Base-by-base conservation (phyloP, 2,329 filamentous ascomycete species). In the Phialocephala sp. region DNA sequence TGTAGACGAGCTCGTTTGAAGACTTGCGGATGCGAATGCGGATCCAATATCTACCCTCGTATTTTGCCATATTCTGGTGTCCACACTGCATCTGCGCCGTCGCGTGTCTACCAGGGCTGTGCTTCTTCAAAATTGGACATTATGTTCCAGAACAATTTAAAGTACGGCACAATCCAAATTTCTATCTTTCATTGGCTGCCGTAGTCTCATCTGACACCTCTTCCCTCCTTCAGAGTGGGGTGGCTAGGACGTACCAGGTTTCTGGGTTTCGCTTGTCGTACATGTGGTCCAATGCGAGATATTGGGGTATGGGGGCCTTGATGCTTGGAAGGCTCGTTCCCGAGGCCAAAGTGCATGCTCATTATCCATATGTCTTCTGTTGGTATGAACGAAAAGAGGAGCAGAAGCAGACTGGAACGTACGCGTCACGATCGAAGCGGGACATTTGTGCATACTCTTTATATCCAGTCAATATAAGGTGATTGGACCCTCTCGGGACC, bases 181-280 rank as follows among this genome's bases (percentile, higher is more conserved):
- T 50, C 20, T 35, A 54, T 18, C 50, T 35, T 14, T 12, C 50
- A 54, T 54, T 35, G 24, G 27, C 22, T 54, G 22, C 11, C 24
- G 11, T 22, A 15, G 18, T 27, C 50, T 54, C 50, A 54, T 54
- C 50, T 54, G 50, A 54, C 27, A 35, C n/a, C 24, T 32, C 22
- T 14, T 27, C 32, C 8, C 6, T 15, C 18, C 5, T 47, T 22
- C 15, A n/a, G 18, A 18, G 9, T 47, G 8, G 2, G 15, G 12
- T 22, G n/a, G 11, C 20, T 47, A 15, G 43, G 43, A 32, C 18
- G 43, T 54, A 32, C 50, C 50, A 32, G 22, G 18, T 54, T 14
- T 54, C 27, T n/a, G 24, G 24, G 50, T 35, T n/a, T 54, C 50
- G 50, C 50, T 32, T 54, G 24, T 50, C 50, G 37, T 41, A 41